A percentile compares a stretch with the other conserved stretches of the same genome.
Evolutionary conservation across 345 rosid species (phyloP).

Genomic region (Cardiospermum halicacabum): DNA sequence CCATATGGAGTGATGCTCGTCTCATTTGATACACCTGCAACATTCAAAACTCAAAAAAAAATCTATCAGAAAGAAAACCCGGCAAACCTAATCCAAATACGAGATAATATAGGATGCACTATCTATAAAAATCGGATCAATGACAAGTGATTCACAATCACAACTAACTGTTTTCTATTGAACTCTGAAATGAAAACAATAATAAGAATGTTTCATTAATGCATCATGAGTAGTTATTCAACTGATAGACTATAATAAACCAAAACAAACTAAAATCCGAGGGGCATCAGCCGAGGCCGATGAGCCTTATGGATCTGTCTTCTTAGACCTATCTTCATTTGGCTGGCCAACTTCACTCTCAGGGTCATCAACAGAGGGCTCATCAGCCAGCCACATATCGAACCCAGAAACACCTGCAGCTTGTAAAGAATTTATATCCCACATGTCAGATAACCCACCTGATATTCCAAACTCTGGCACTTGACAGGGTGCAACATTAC

Average conservation of each 20-base stretch:
- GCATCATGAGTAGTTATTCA: conserved; percentile 22
- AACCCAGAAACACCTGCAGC: conserved; percentile 39
- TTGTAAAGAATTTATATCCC: conserved; percentile 52
- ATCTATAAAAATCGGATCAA: neutral
- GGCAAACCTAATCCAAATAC: conserved; percentile 1
- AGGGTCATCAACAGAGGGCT: conserved; percentile 18
- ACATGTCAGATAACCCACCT: conserved; percentile 53
- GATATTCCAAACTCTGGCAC: conserved; percentile 46
- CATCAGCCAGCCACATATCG: conserved; percentile 48
- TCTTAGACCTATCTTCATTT: conserved; percentile 25
- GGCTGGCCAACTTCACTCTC: conserved; percentile 23
- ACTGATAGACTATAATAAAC: conserved; percentile 9
- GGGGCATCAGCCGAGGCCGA: conserved; percentile 14
- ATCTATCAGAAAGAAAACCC: conserved; percentile 13
- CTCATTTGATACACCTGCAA: conserved; percentile 31
- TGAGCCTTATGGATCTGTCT: conserved; percentile 26
- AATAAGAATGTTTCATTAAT: conserved; percentile 21
- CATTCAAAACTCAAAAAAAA: conserved; percentile 24
- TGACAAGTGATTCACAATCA: neutral
- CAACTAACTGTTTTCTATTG: neutral
- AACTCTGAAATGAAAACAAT: conserved; percentile 7
- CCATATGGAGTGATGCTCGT: conserved; percentile 3
- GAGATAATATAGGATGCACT: neutral
- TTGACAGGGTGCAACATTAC: conserved; percentile 36
- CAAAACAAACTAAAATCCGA: conserved; percentile 19